Percentiles rank a stretch among this genome's conserved stretches.
Conservation (phyloP, 2,329 filamentous ascomycete genomes). For the Sarocladiaceae sp. region DNA sequence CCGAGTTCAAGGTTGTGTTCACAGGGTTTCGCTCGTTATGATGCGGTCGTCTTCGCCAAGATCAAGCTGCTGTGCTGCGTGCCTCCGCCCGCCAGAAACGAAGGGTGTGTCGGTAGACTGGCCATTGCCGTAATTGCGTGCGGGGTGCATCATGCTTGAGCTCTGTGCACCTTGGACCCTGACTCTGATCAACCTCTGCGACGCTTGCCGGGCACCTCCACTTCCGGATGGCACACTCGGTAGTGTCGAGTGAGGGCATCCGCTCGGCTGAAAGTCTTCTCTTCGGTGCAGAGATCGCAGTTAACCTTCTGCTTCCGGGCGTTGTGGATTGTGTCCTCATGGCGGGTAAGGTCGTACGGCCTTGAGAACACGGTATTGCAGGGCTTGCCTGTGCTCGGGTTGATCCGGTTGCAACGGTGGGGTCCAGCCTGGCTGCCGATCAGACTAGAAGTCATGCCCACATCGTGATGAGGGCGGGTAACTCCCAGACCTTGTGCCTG, state of each 20-base stretch:
- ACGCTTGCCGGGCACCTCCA: slow-evolving; percentile 68
- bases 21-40: background rate
- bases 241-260: slow-evolving; percentile 93
- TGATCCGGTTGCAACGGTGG: slow-evolving; percentile 87
- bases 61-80: no score
- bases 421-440: slow-evolving; percentile 72
- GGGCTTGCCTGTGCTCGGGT: slow-evolving; percentile 89
- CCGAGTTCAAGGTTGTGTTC: background rate
- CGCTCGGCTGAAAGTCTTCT: slow-evolving; percentile 94
- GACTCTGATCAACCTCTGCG: slow-evolving; percentile 21
- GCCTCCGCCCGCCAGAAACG: no score
- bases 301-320: slow-evolving; percentile 89
- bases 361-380: slow-evolving; percentile 93
- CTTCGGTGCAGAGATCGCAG: slow-evolving; percentile 87
- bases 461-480: slow-evolving; percentile 22
- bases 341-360: slow-evolving; percentile 91
- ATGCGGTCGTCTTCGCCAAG: background rate
- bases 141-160: background rate
- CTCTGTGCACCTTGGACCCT: background rate
- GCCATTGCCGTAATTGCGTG: background rate
- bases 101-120: background rate
- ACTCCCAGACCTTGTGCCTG: slow-evolving; percentile 49
- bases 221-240: slow-evolving; percentile 86
- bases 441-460: slow-evolving; percentile 43
- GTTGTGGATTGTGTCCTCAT: slow-evolving; percentile 98